phyloP scores from a whole-genome alignment of 108 stramenopile genomes.

The Asterionellopsis glacialis region DNA sequence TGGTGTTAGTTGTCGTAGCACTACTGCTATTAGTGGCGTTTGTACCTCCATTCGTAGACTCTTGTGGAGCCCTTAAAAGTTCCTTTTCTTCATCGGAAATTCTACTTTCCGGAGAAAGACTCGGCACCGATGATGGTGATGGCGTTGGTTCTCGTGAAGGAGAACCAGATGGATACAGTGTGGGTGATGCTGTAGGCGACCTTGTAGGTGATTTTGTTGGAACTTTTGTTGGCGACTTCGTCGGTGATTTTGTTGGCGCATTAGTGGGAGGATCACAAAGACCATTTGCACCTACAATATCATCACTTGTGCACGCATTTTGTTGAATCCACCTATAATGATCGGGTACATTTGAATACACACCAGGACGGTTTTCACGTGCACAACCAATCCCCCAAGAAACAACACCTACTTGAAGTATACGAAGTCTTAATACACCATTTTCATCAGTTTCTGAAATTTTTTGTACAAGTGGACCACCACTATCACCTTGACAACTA shows the following conservation, averaged over 20 bases:
- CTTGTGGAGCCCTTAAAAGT: too few species aligned
- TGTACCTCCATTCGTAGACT: too few species aligned
- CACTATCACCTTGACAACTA: constrained; percentile 44
- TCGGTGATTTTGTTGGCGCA: constrained; percentile 12
- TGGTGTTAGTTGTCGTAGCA: too few species aligned
- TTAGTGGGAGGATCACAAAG: too few species aligned
- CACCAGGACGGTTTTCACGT: constrained; percentile 23
- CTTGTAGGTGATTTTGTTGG: constrained; percentile 20
- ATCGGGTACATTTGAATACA: constrained; percentile 18
- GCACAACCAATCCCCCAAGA: constrained; percentile 46
- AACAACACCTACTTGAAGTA: constrained; percentile 29
- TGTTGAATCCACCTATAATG: constrained; percentile 17
- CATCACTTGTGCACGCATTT: constrained; percentile 5
- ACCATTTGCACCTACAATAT: too few species aligned
- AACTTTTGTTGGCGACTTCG: constrained; percentile 1
- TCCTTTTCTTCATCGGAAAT: too few species aligned
- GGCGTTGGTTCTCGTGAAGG: too few species aligned
- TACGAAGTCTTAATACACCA: not conserved
- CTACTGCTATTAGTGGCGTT: too few species aligned
- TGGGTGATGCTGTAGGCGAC: constrained; percentile 8
- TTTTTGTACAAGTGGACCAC: constrained; percentile 31
- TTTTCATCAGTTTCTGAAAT: not conserved
- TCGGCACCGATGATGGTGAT: too few species aligned
- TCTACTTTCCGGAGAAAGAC: too few species aligned
- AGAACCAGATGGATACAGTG: too few species aligned